Evolutionary conservation across 257 asterid species (phyloP), one percentile per base, ranked within the genome.

Genomic region (Penstemon davidsonii): DNA sequence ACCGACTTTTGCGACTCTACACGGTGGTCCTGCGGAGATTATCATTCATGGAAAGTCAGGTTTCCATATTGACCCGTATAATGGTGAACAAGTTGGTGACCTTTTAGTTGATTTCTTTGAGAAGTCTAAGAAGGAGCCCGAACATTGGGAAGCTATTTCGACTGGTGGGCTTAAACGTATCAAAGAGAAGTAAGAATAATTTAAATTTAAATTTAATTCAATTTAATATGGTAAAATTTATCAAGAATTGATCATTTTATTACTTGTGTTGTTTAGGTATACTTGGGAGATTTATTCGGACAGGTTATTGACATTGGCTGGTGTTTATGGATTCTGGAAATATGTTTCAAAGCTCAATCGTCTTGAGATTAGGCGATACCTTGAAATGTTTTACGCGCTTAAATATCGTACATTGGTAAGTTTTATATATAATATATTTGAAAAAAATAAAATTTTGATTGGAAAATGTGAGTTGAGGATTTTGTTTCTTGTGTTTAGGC

Each of bases 21-120:
- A 91, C 43, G 97, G 99, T 15, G 99, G 99, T 4, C 97, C 96
- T 0, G 95, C 96, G 33, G 97, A 94, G 93, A 94, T 94, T 67
- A 94, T 94, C 4, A 67, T 91, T n/a, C 76, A 91, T 18, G 96
- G 96, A 5, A 85, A 80, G 65, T 94, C 99, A 0, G 97, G 97
- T n/a, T 94, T 94, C 87, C 97, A 94, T 60, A 88, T 94, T 65
- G 99, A 94, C 62, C 99, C 99, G 0, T 94, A 94, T 46, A 80
- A 91, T 0, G 90, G 96, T 0, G 95, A 91, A 36, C 87, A 89
- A 55, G 95, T 87, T 5, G 87, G 88, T 4, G 93, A 86, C 40
- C 78, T 79, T 36, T 96, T 94, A 0, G 81, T 79, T 60, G 67
- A 69, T 49, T 94, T 94, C 96, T 94, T 91, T 0, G 90, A 90